Base-by-base conservation (phyloP, 2,329 filamentous ascomycete species). In the Trichophyton verrucosum region DNA sequence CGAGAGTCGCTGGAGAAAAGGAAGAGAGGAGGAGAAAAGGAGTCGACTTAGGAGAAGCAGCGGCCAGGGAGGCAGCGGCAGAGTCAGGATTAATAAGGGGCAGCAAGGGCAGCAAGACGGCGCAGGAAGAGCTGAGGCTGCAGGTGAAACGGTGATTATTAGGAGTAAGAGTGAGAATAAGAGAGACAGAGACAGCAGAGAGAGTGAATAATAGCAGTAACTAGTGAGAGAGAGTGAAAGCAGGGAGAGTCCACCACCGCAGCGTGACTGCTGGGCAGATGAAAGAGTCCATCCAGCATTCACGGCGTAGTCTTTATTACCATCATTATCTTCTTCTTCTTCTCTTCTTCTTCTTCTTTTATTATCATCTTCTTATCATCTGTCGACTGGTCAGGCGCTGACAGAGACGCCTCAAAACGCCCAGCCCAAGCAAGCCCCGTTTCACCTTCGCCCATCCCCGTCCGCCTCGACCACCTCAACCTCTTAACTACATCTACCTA, bases 231-330 rank as follows among this genome's bases (percentile, higher is more conserved):
- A 40, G 38, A 40, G 36, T 40, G 13, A 15, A 40, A 40, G 9
- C 9, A 40, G 36, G 15, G 36, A 40, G 36, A 40, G 24, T 24
- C 24, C 24, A 5, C 24, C 24, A 27, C 20, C 20, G 20, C 20
- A 20, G 24, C 24, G 24, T 6, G 4, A 27, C 24, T 27, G 24
- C 6, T n/a, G 24, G 4, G 24, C 24, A 6, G 24, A 27, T 27
- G 24, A 27, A 27, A 27, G 24, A 27, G 20, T 20, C 20, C 20
- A 20, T 20, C 20, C 24, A 27, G 24, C 4, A 27, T 27, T 27
- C 24, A 68, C 55, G 71, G 70, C 60, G 22, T 66, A 38, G 13
- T 60, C 30, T 36, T 40, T 9, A 13, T 60, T n/a, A 20, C 20
- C 2, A 20, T 20, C 20, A n/a, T 3, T n/a, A 4, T 49, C 57